These are phyloP conservation scores for Boletus semigastroideus DNA, from an alignment of 1,284 basidiomycete genomes.

Conservation along the genomic window DNA sequence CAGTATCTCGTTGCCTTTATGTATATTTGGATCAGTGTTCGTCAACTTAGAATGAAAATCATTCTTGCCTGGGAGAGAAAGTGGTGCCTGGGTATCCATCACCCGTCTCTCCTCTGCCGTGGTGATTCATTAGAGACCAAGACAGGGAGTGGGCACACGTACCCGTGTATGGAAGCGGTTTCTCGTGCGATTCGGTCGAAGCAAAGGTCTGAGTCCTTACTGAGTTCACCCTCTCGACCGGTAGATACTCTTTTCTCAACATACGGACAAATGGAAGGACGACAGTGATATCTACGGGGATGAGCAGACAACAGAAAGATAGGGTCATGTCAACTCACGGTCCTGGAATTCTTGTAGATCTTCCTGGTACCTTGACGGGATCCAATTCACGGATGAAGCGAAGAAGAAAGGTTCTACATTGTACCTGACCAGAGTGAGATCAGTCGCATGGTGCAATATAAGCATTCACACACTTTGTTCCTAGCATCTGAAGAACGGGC, in stretches of 20 bases:
- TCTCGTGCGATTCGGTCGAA: slow-evolving; percentile 1
- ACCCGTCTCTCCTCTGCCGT: slow-evolving; percentile 29
- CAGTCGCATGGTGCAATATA: neutral
- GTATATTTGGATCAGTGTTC: neutral
- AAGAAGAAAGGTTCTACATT: slow-evolving; percentile 57
- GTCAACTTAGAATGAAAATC: neutral
- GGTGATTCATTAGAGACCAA: neutral
- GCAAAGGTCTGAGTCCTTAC: neutral
- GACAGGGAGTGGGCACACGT: neutral
- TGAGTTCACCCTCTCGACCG: slow-evolving; percentile 8
- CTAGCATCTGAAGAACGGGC: slow-evolving; percentile 51
- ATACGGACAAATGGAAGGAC: slow-evolving; percentile 46
- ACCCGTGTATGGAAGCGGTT: slow-evolving; percentile 15
- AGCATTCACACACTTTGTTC: slow-evolving; percentile 39
- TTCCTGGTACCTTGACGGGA: slow-evolving; percentile 53
- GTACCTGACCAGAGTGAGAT: slow-evolving; percentile 20
- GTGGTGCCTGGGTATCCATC: slow-evolving; percentile 50
- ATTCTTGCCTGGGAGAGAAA: slow-evolving; percentile 34
- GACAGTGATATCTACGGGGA: slow-evolving; percentile 44
- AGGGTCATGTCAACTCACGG: slow-evolving; percentile 39
- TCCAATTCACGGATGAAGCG: slow-evolving; percentile 53
- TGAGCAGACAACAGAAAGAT: neutral
- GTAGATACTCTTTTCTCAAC: slow-evolving; percentile 24
- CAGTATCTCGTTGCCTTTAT: slow-evolving; percentile 27
- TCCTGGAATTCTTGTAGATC: slow-evolving; percentile 39